These are phyloP conservation scores for Fusarium liriodendri DNA, from an alignment of 2,329 filamentous ascomycete species.

Conservation along the genomic window DNA sequence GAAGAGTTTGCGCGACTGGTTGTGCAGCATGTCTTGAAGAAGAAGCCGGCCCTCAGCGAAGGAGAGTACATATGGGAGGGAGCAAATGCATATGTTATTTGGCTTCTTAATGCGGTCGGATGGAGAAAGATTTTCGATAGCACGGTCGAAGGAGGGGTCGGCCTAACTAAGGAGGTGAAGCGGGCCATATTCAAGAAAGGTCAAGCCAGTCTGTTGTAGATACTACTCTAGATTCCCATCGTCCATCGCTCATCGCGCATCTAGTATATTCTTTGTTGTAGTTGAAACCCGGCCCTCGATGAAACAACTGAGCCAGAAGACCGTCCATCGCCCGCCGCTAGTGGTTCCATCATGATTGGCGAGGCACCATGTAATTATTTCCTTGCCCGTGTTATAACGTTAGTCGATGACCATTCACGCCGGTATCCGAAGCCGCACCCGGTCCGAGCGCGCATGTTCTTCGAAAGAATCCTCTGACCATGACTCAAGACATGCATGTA, in stretches of 20 bases:
- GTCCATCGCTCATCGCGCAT: not conserved
- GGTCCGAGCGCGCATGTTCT: not conserved
- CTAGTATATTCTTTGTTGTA: too few species aligned
- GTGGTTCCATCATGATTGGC: not conserved
- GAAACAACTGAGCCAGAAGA: too few species aligned
- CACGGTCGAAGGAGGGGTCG: not conserved
- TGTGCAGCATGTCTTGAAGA: not conserved
- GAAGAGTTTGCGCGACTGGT: slow-evolving; percentile 9
- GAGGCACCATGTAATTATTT: not conserved
- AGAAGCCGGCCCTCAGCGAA: not conserved
- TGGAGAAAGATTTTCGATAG: slow-evolving; percentile 16
- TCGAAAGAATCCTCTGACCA: too few species aligned
- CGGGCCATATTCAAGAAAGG: not conserved
- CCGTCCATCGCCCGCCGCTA: not conserved
- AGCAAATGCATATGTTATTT: not conserved
- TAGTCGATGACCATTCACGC: not conserved
- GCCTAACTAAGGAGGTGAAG: not conserved
- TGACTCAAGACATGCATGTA: not conserved
- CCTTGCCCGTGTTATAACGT: not conserved
- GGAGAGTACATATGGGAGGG: slow-evolving; percentile 13
- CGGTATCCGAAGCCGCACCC: not conserved
- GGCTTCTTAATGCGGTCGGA: slow-evolving; percentile 11
- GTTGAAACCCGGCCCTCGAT: too few species aligned
- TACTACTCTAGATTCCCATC: not conserved
- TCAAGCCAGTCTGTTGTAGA: not conserved